Evolutionary conservation across 306 rosid genomes (phyloP), one percentile per base, ranked within the genome.

Genomic region (Citrullus colocynthis): DNA sequence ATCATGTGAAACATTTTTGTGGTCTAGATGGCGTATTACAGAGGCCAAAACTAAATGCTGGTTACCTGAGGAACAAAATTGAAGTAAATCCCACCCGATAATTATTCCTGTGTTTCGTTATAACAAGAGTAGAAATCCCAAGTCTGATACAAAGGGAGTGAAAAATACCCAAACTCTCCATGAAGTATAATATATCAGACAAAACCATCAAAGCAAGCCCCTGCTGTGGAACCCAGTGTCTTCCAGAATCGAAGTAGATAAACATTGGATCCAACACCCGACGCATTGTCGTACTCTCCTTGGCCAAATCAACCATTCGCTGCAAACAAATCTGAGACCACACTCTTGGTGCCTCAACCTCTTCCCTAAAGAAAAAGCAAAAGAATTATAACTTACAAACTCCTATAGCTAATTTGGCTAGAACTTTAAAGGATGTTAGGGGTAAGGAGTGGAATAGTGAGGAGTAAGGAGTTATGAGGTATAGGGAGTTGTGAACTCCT

Each of bases 321-420:
- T 96, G 97, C 78, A 96, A 78, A 69, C 98, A 92, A 81, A 92
- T 92, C 79, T 89, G 97, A 66, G 98, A 91, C 98, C 98, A 96
- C 66, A 87, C 85, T 67, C 84, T 91, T 59, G 99, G 99, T 14
- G 84, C 85, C 84, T 92, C 98, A 64, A 83, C 86, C 85, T 96
- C 98, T 85, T 96, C 98, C 74, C 99, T 96, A 56, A 49, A 85
- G 78, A 65, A 81, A 12, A 78, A 24, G 70, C 75, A 74, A 28
- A 17, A 45, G 44, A 41, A 57, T 80, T 48, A 51, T 48, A 73
- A 51, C 20, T 39, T 73, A 73, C 15, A 73, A 73, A 28, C 28
- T 30, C 24, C 56, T 37, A 42, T 18, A 69, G 36, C 6, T 11
- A 9, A 73, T 28, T 15, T 32, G 44, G 28, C 61, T 15, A 3